Base-by-base conservation (phyloP, 2,329 filamentous ascomycete genomes). In the Berkeleyomyces rouxiae region DNA sequence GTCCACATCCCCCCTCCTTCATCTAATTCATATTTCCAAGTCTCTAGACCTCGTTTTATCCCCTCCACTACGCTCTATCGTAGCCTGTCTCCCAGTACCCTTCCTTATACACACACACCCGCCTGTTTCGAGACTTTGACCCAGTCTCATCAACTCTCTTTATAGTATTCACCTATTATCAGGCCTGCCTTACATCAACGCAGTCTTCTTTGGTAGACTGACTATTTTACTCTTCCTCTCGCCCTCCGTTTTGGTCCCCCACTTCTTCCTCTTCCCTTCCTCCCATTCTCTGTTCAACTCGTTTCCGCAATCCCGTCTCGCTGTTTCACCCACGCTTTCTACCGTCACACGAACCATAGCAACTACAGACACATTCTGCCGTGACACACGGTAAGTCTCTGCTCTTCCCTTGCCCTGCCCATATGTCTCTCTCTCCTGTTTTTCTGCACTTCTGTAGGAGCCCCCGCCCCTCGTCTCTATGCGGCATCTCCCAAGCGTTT, bases 221-320 rank as follows among this genome's bases (percentile, higher is more conserved):
- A 23, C 23, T 23, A 61, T 58, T 64, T 60, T 61, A 42, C 42
- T 40, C 61, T 42, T 47, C 55, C 16, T 51, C 55, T 61, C 39
- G 43, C 58, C 49, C 58, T 58, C 53, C 36, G 42, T 40, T 59
- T 55, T 40, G n/a, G 7, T 23, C 43, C 37, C 13, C 44, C 16
- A 39, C 58, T 61, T 43, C 58, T 49, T 55, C 59, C 40, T 53
- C 49, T 40, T 58, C 58, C 61, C 39, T 60, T 63, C 37, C 36
- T 53, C 58, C 63, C 44, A 33, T 39, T 43, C 57, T 61, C 40
- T 53, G 39, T 59, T 60, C 55, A 23, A 36, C 59, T 58, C 31
- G 57, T 55, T 58, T 61, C 39, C 16, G 10, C 39, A 23, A 36
- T 53, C 44, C 7, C 47, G 9, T 57, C 36, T 61, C 43, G 13